Base-by-base conservation (phyloP, 306 rosid species). In the Fagus crenata region DNA sequence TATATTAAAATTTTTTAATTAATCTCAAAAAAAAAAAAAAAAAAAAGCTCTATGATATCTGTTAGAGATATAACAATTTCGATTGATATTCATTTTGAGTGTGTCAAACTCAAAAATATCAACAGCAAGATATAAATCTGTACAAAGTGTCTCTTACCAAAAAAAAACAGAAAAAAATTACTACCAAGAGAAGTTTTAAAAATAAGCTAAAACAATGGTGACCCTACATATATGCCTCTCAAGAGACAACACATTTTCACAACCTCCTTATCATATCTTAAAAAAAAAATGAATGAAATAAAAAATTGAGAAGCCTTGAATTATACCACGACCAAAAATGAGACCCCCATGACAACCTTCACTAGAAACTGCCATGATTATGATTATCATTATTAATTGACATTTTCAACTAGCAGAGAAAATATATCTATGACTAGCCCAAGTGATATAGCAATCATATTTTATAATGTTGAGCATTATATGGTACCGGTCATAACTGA, bases 341-440 rank as follows among this genome's bases (percentile, higher is more conserved):
- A 31, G 58, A 46, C 58, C 74, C 49, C 56, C 74, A 17, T 70
- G 12, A 46, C 22, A 49, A 70, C 39, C 74, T 70, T 11, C 74
- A 39, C 71, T 17, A 40, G 33, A 63, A 63, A 63, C 22, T 39
- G 0, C 5, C 2, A n/a, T 39, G 49, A 13, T 5, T 6, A 4
- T 35, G 43, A 3, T 4, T 35, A 35, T 14, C 7, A 11, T 6
- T 6, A 6, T 43, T 43, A 3, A 14, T 64, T 2, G 11, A 35
- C 46, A 15, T 36, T 60, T 18, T 60, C 67, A 60, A 60, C 67
- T 3, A 32, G n/a, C 67, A 60, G 37, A 32, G 39, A 60, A 28
- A 60, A 60, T 7, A 60, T 9, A 33, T 60, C 41, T 3, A 7
- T 3, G 7, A 3, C 13, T 36, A 60, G 31, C 67, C 11, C 41